Evolutionary conservation across 2,329 filamentous ascomycete genomes (phyloP).

Genomic region (Ophidiomyces ophidiicola): DNA sequence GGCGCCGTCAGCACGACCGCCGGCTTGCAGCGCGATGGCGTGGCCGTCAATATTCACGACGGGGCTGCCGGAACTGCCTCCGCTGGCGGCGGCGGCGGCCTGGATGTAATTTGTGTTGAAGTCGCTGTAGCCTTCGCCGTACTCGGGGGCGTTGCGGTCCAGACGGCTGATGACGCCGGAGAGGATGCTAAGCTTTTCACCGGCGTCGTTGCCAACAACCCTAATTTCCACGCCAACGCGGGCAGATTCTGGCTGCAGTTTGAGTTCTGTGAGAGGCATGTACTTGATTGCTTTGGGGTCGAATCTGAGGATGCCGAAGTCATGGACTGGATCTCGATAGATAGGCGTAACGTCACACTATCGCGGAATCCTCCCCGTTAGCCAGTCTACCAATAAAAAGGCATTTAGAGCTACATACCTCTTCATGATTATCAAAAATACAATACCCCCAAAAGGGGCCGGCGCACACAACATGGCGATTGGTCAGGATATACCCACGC

Average conservation of each 20-base stretch:
- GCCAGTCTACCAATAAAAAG: neutral
- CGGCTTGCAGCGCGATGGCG: slow-evolving; percentile 85
- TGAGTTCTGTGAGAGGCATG: slow-evolving; percentile 73
- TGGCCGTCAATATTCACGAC: slow-evolving; percentile 91
- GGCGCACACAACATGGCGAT: slow-evolving; percentile 84
- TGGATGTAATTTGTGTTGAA: slow-evolving; percentile 97
- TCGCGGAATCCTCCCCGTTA: slow-evolving; percentile 4
- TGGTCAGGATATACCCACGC: slow-evolving; percentile 76
- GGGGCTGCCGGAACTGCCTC: slow-evolving; percentile 94
- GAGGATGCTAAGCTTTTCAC: slow-evolving; percentile 94
- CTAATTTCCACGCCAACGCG: slow-evolving; percentile 84
- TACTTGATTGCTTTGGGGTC: slow-evolving; percentile 94
- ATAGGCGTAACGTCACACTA: slow-evolving; percentile 91
- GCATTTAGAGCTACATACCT: slow-evolving; percentile 32
- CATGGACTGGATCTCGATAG: slow-evolving; percentile 95
- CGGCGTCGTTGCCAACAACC: slow-evolving; percentile 95
- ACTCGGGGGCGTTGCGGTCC: slow-evolving; percentile 93
- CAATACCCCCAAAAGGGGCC: slow-evolving; percentile 97
- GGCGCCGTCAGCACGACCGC: slow-evolving; percentile 83
- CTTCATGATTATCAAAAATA: slow-evolving; percentile 97
- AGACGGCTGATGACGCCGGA: slow-evolving; percentile 94
- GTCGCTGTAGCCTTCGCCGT: slow-evolving; percentile 94
- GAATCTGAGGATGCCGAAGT: slow-evolving; percentile 94
- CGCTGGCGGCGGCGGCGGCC: slow-evolving; percentile 89
- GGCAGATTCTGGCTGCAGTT: slow-evolving; percentile 73